A percentile compares a stretch with the other conserved stretches of the same genome.
These are phyloP conservation scores for Microbotryum saponariae DNA, from an alignment of 1,284 basidiomycete genomes.

Conservation along the genomic window DNA sequence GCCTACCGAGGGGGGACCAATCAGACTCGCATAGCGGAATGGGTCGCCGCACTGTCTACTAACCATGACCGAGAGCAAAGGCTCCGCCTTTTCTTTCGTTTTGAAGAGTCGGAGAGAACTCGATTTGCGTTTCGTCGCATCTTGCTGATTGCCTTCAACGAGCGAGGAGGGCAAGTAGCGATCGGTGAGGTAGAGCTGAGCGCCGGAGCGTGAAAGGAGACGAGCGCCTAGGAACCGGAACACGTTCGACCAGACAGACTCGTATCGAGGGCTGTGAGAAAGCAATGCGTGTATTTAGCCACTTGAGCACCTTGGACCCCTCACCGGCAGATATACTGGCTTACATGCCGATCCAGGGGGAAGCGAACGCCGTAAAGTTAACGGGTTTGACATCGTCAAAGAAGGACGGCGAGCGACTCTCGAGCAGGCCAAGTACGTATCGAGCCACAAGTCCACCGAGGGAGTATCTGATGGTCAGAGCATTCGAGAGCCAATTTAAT, in stretches of 20 bases:
- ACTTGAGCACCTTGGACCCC: background rate
- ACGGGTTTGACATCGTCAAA: constrained; percentile 60
- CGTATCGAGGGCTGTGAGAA: constrained; percentile 34
- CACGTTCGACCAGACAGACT: constrained; percentile 56
- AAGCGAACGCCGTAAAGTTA: constrained; percentile 74
- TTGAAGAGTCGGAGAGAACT: background rate
- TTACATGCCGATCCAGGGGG: constrained; percentile 61
- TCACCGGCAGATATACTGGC: background rate
- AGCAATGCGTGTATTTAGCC: background rate
- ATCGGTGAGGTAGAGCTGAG: constrained; percentile 69
- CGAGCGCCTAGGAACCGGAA: constrained; percentile 59
- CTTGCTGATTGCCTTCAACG: constrained; percentile 6
- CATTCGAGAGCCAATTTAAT: background rate
- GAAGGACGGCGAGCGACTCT: constrained; percentile 53
- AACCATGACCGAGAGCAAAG: constrained; percentile 70
- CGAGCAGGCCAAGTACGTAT: constrained; percentile 65
- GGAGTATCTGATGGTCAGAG: constrained; percentile 49
- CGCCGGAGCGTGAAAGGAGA: constrained; percentile 72
- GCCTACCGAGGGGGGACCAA: constrained; percentile 34
- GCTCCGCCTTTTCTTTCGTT: constrained; percentile 47
- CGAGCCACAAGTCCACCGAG: constrained; percentile 71
- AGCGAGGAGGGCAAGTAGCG: constrained; percentile 49
- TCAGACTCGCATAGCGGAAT: too few relatives aligned
- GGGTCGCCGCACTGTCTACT: too few relatives aligned
- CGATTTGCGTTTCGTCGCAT: background rate